Percentiles rank a stretch among this genome's conserved stretches.
Conservation (phyloP, 106 monocot species). For the Dendrobium chrysotoxum region DNA sequence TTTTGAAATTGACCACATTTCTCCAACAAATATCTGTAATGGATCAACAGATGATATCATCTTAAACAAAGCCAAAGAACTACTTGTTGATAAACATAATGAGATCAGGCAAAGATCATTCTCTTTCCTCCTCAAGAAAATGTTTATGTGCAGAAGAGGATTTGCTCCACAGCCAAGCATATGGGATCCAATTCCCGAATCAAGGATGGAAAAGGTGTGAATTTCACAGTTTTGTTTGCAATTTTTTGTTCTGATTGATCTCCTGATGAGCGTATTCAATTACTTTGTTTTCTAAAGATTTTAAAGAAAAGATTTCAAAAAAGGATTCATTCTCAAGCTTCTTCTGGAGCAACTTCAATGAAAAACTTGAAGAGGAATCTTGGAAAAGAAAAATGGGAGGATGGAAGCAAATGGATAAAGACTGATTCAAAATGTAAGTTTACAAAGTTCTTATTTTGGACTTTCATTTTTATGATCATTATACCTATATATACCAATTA, state of each 20-base stretch:
- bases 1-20: neutral
- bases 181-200: slow-evolving; percentile 43
- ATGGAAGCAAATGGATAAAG: slow-evolving; percentile 39
- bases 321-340: slow-evolving; percentile 18
- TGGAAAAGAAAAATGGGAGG: slow-evolving; percentile 16
- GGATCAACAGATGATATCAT: neutral
- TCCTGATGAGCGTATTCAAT: neutral
- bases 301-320: slow-evolving; percentile 12
- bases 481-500: neutral
- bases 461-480: neutral
- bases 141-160: slow-evolving; percentile 42
- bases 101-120: slow-evolving; percentile 32
- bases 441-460: neutral
- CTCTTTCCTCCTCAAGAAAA: slow-evolving; percentile 53
- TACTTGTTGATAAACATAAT: slow-evolving; percentile 13
- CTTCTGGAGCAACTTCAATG: slow-evolving; percentile 3
- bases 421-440: slow-evolving; percentile 73
- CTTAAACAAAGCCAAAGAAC: neutral
- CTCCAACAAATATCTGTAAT: neutral
- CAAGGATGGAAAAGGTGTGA: slow-evolving; percentile 62
- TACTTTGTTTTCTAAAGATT: slow-evolving; percentile 9
- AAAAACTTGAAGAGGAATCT: slow-evolving; percentile 23
- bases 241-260: neutral
- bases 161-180: slow-evolving; percentile 35
- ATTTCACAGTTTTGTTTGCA: neutral